phyloP scores from a whole-genome alignment of 441 rosid genomes.

The Populus hybrid region DNA sequence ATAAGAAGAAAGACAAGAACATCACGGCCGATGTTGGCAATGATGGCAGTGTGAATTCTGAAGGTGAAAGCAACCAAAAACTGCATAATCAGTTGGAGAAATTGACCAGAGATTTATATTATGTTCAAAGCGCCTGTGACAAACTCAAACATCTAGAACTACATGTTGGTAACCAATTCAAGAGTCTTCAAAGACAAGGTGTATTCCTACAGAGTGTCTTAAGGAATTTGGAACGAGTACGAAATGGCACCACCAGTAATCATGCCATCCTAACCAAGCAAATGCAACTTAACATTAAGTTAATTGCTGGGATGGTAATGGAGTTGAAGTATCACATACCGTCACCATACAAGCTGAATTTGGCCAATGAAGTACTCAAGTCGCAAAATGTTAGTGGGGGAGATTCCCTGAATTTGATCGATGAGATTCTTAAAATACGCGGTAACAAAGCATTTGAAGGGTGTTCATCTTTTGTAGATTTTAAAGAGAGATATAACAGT shows the following conservation, averaged over 20 bases:
- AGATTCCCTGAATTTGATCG: not conserved
- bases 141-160: conserved; percentile 6
- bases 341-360: conserved; percentile 19
- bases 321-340: conserved; percentile 35
- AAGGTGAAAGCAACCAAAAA: not conserved
- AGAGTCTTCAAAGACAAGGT: not conserved
- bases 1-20: not conserved
- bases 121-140: conserved; percentile 3
- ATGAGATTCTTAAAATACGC: conserved; percentile 19
- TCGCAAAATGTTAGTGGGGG: conserved; percentile 2
- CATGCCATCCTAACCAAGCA: not conserved
- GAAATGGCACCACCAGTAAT: not conserved
- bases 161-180: conserved; percentile 4
- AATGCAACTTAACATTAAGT: conserved; percentile 19
- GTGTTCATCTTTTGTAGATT: conserved; percentile 13
- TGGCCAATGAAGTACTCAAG: not conserved
- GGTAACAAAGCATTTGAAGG: not conserved
- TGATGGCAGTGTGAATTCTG: not conserved
- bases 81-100: not conserved
- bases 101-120: conserved; percentile 3
- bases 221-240: not conserved
- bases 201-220: not conserved
- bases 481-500: conserved; percentile 1
- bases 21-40: not conserved
- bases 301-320: conserved; percentile 30